Evolutionary conservation across 2,329 filamentous ascomycete species (phyloP).

Genomic region (Lanzia echinophila): DNA sequence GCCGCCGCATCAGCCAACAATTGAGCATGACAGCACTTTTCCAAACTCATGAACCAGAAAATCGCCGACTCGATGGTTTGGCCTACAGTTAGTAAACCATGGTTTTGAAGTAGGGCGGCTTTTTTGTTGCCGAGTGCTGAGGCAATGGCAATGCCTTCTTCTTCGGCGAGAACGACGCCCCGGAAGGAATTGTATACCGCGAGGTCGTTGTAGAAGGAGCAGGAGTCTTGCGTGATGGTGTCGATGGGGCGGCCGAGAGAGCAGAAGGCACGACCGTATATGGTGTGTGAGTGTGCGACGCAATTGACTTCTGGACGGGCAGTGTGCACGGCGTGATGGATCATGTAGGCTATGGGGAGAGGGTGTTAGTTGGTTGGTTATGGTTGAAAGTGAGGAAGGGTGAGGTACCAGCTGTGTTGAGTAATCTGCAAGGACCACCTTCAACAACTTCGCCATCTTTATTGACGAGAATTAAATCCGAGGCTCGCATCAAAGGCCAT

Average conservation of each 20-base stretch:
- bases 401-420: constrained; percentile 28
- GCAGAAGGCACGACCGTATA: constrained; percentile 56
- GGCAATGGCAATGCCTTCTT: constrained; percentile 46
- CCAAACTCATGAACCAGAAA: constrained; percentile 48
- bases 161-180: constrained; percentile 45
- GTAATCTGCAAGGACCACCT: constrained; percentile 40
- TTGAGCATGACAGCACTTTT: constrained; percentile 43
- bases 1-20: constrained; percentile 53
- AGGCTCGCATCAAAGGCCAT: constrained; percentile 45
- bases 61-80: constrained; percentile 44
- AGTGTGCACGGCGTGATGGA: constrained; percentile 52
- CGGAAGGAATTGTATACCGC: constrained; percentile 39
- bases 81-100: constrained; percentile 47
- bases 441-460: constrained; percentile 55
- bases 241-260: constrained; percentile 42
- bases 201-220: constrained; percentile 42
- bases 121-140: constrained; percentile 41
- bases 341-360: constrained; percentile 45
- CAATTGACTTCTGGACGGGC: constrained; percentile 53
- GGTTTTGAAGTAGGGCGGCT: constrained; percentile 47
- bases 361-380: not conserved
- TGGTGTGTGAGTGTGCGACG: constrained; percentile 51
- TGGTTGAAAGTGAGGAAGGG: too few relatives aligned
- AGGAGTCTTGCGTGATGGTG: constrained; percentile 48
- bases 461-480: constrained; percentile 62